Conservation (phyloP, 768 basidiomycete species). For the Roridomyces roridus region DNA sequence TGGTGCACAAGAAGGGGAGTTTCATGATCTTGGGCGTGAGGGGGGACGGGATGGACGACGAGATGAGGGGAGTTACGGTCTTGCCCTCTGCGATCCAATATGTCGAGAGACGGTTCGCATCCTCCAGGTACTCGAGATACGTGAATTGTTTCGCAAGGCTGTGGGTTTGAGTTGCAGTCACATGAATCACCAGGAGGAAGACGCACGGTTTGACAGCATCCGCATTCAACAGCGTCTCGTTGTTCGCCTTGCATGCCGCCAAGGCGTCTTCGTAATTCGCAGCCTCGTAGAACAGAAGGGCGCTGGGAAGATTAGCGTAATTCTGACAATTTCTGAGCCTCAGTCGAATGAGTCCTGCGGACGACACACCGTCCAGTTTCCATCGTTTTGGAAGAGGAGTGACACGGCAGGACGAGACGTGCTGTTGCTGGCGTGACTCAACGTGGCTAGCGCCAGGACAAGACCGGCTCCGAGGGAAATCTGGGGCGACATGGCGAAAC, state of each 20-base stretch:
- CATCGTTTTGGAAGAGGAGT: slow-evolving; percentile 25
- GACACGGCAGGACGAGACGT: slow-evolving; percentile 2
- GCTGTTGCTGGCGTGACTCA: not conserved
- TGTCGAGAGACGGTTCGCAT: not conserved
- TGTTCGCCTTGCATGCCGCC: slow-evolving; percentile 14
- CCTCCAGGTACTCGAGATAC: slow-evolving; percentile 16
- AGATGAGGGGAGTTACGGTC: not conserved
- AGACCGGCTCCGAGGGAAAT: not conserved
- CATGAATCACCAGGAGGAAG: not conserved
- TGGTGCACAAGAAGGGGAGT: slow-evolving; percentile 23
- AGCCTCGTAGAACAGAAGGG: slow-evolving; percentile 21
- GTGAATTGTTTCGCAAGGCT: slow-evolving; percentile 14
- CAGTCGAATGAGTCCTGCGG: not conserved
- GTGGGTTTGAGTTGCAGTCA: not conserved
- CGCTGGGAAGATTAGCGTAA: slow-evolving; percentile 19
- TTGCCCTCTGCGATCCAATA: not conserved
- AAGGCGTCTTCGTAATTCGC: slow-evolving; percentile 12
- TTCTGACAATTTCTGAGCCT: slow-evolving; percentile 7
- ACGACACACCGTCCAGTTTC: slow-evolving; percentile 24
- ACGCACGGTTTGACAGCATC: slow-evolving; percentile 6
- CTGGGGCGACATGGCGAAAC: not conserved
- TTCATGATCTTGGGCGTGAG: not conserved
- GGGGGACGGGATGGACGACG: not conserved
- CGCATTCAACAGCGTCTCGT: slow-evolving; percentile 17
- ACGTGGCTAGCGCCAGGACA: not conserved